Evolutionary conservation across 1,284 basidiomycete genomes (phyloP).

Genomic region (Vanrija sp.): DNA sequence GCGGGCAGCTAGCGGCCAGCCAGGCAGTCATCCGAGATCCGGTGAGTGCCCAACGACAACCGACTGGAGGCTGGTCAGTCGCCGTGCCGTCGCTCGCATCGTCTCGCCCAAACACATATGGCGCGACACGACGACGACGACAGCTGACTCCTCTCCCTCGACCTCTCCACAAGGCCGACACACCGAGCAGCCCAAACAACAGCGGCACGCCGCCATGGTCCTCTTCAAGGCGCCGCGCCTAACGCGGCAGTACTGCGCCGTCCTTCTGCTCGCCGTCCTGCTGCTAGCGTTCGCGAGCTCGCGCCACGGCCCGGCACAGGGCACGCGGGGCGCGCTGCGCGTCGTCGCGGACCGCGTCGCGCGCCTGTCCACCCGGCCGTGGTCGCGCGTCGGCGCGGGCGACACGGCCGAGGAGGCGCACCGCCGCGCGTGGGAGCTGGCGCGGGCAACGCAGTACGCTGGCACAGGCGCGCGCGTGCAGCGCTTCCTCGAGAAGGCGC

Average conservation of each 20-base stretch:
- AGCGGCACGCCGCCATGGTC: too few species aligned
- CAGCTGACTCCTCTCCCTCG: not conserved
- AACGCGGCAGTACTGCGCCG: not conserved
- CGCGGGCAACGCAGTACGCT: constrained; percentile 32
- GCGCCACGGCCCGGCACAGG: not conserved
- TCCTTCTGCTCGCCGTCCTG: not conserved
- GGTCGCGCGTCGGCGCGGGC: constrained; percentile 5
- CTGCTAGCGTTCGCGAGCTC: not conserved
- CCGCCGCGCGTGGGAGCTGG: constrained; percentile 32
- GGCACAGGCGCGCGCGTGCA: constrained; percentile 36
- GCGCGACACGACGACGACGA: too few species aligned
- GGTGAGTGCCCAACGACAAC: too few species aligned
- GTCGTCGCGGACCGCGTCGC: not conserved
- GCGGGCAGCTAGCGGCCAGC: too few species aligned
- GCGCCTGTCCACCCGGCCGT: not conserved
- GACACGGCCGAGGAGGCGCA: constrained; percentile 12
- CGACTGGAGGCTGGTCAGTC: too few species aligned
- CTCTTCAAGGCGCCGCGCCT: not conserved
- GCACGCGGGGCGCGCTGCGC: not conserved
- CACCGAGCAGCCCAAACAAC: not conserved
- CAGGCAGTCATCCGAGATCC: too few species aligned
- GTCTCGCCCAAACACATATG: too few species aligned
- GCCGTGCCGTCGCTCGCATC: too few species aligned
- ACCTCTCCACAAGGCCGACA: not conserved
- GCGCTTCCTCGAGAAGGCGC: constrained; percentile 38